Percentiles rank a stretch among this genome's conserved stretches.
phyloP scores from a whole-genome alignment of 257 asterid genomes.

The Leptodermis oblonga region DNA sequence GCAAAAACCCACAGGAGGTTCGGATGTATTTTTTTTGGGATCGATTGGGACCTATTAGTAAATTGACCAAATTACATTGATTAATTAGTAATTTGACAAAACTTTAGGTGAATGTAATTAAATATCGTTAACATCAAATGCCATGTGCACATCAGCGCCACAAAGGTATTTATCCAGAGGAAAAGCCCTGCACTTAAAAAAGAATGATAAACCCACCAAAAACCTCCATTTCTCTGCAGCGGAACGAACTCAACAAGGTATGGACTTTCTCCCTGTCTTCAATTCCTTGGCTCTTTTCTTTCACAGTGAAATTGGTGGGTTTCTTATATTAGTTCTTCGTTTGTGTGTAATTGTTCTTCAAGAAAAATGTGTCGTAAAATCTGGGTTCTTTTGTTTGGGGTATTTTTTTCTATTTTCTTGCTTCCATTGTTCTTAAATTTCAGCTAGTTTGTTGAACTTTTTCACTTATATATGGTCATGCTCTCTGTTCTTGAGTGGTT shows the following conservation, averaged over 20 bases:
- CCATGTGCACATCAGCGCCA: too few relatives aligned
- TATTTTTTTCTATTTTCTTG: background rate
- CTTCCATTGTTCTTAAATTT: background rate
- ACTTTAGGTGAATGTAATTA: too few relatives aligned
- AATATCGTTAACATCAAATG: too few relatives aligned
- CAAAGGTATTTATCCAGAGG: background rate
- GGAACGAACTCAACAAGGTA: background rate
- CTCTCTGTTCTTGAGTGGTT: background rate
- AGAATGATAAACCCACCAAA: slow-evolving; percentile 1
- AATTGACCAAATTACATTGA: too few relatives aligned
- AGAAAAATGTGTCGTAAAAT: background rate
- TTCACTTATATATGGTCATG: background rate
- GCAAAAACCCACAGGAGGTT: too few relatives aligned
- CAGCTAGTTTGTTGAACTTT: background rate
- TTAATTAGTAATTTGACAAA: too few relatives aligned
- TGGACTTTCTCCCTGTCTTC: background rate
- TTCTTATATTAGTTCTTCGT: background rate
- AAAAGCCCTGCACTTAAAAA: background rate
- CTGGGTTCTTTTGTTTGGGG: background rate
- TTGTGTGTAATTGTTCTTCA: background rate
- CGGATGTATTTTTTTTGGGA: too few relatives aligned
- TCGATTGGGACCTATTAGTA: too few relatives aligned
- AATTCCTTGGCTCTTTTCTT: background rate
- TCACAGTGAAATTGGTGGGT: background rate
- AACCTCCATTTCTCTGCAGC: background rate